Percentiles rank a stretch among this genome's conserved stretches.
phyloP scores from a whole-genome alignment of 306 rosid genomes.

The Sicyos baderoa region DNA sequence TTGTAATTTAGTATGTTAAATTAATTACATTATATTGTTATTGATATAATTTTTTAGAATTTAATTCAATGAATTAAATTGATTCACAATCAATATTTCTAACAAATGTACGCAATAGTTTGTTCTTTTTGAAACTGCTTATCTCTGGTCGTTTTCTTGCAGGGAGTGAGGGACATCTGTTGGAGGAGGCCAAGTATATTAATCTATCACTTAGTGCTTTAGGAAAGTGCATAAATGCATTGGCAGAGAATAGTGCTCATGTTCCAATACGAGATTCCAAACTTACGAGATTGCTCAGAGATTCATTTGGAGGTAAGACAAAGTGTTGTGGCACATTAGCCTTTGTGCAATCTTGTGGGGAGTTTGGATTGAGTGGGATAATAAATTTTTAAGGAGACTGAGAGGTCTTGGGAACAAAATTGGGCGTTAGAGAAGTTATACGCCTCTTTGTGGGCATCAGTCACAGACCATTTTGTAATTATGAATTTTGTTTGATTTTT shows the following conservation, averaged over 20 bases:
- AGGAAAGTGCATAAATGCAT: slow-evolving; percentile 92
- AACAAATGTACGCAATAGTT: too few relatives aligned
- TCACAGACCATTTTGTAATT: background rate
- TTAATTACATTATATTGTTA: background rate
- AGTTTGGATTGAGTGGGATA: background rate
- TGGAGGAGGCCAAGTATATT: slow-evolving; percentile 95
- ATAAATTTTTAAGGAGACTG: background rate
- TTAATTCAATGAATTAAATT: background rate
- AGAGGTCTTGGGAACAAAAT: background rate
- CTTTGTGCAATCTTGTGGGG: background rate
- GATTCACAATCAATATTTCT: background rate
- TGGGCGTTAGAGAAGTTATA: background rate
- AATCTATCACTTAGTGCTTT: slow-evolving; percentile 90
- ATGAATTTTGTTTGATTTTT: too few relatives aligned
- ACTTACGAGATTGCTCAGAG: slow-evolving; percentile 90
- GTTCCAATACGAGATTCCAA: slow-evolving; percentile 97
- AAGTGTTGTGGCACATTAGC: background rate
- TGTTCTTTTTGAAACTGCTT: background rate
- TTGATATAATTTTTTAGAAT: background rate
- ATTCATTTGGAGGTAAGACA: slow-evolving; percentile 85
- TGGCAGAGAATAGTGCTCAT: slow-evolving; percentile 87
- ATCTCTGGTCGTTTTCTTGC: slow-evolving; percentile 24
- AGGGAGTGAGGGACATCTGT: slow-evolving; percentile 94
- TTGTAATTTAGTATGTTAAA: background rate
- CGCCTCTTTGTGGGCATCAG: background rate